Evolutionary conservation across 2,329 filamentous ascomycete species (phyloP).

Genomic region (Coniochaeta hoffmannii): DNA sequence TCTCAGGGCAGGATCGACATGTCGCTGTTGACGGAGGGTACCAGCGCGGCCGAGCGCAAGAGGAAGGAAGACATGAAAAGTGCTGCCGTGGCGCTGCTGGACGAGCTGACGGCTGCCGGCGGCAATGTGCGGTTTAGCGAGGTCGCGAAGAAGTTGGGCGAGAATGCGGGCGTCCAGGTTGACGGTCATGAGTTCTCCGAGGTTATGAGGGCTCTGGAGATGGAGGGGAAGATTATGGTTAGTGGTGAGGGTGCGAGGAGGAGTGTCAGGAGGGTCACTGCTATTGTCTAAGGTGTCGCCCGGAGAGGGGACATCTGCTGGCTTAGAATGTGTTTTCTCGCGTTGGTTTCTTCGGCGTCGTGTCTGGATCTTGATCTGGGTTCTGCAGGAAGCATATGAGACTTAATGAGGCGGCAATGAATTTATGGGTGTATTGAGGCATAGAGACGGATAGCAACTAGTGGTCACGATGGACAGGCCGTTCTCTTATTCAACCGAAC

Average conservation of each 20-base stretch:
- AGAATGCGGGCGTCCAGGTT: slow-evolving; percentile 62
- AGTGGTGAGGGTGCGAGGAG: slow-evolving; percentile 78
- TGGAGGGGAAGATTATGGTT: slow-evolving; percentile 75
- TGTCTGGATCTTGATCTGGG: not conserved
- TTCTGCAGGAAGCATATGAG: not conserved
- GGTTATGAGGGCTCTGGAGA: slow-evolving; percentile 70
- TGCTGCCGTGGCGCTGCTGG: slow-evolving; percentile 65
- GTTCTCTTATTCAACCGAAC: not conserved
- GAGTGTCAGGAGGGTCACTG: slow-evolving; percentile 68
- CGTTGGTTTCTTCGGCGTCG: not conserved
- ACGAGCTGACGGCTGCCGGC: slow-evolving; percentile 67
- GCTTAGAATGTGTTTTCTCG: not conserved
- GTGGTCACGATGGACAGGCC: not conserved
- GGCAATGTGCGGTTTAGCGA: slow-evolving; percentile 72
- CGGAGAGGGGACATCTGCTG: not conserved
- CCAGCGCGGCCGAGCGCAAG: slow-evolving; percentile 76
- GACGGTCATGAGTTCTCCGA: slow-evolving; percentile 79
- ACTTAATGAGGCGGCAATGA: not conserved
- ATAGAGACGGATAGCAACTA: not conserved
- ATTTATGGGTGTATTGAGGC: not conserved
- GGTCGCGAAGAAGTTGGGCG: slow-evolving; percentile 63
- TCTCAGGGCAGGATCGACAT: slow-evolving; percentile 91
- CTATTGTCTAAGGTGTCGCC: slow-evolving; percentile 25
- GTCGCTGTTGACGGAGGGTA: slow-evolving; percentile 91
- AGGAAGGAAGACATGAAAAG: slow-evolving; percentile 78